phyloP scores from a whole-genome alignment of 768 basidiomycete genomes.

The Leccinum obscurum region DNA sequence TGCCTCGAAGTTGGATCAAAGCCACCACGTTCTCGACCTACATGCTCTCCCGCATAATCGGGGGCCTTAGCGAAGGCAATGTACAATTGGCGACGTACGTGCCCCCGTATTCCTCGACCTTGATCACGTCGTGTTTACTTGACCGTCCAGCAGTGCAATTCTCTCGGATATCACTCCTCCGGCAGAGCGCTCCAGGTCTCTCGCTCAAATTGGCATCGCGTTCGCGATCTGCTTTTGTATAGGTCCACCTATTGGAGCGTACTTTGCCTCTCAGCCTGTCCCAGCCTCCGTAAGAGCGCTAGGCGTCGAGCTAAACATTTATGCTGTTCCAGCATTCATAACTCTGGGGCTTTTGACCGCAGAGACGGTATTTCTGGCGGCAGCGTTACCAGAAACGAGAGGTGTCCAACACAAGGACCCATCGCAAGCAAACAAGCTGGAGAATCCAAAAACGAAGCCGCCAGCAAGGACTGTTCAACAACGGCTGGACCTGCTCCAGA shows the following conservation, averaged over 20 bases:
- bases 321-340: conserved; percentile 85
- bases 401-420: conserved; percentile 38
- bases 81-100: conserved; percentile 93
- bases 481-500: conserved; percentile 56
- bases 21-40: conserved; percentile 91
- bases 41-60: conserved; percentile 85
- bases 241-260: conserved; percentile 93
- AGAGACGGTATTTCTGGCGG: conserved; percentile 78
- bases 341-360: conserved; percentile 73
- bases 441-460: conserved; percentile 21
- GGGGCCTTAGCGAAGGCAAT: conserved; percentile 95
- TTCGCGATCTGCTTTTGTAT: conserved; percentile 95
- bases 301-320: conserved; percentile 78
- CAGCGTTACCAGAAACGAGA: conserved; percentile 85
- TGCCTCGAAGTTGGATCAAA: conserved; percentile 69
- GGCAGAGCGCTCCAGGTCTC: conserved; percentile 75
- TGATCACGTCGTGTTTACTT: background rate
- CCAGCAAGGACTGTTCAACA: conserved; percentile 36
- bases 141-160: conserved; percentile 65
- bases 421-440: conserved; percentile 17
- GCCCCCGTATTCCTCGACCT: background rate
- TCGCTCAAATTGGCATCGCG: conserved; percentile 93
- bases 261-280: conserved; percentile 86
- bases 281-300: conserved; percentile 55
- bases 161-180: conserved; percentile 88